Conservation (phyloP, 1,139 yeast species). For the Candida smagusa region DNA sequence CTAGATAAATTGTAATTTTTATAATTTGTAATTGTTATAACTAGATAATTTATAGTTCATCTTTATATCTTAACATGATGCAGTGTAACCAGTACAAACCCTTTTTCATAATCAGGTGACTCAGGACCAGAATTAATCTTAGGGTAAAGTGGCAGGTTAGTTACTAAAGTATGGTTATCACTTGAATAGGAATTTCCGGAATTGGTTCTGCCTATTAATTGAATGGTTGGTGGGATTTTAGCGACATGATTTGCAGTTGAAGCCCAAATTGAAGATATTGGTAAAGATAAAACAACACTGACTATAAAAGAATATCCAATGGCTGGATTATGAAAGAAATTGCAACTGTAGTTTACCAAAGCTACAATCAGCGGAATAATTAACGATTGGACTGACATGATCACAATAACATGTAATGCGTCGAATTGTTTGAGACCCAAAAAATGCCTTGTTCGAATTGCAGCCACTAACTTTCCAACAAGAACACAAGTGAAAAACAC, state of each 20-base stretch:
- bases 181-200: conserved; percentile 3
- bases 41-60: too few relatives aligned
- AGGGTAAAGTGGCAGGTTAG: not conserved
- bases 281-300: conserved; percentile 60
- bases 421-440: conserved; percentile 82
- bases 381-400: conserved; percentile 82
- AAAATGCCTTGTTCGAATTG: conserved; percentile 67
- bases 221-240: conserved; percentile 20
- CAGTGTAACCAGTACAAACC: conserved; percentile 3
- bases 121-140: not conserved
- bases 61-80: not conserved
- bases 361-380: conserved; percentile 69
- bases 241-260: conserved; percentile 49
- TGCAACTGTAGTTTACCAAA: conserved; percentile 44
- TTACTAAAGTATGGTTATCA: not conserved
- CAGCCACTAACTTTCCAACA: conserved; percentile 57
- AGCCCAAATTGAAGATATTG: conserved; percentile 89
- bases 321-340: conserved; percentile 11
- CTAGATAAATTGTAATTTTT: too few relatives aligned
- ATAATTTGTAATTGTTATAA: too few relatives aligned
- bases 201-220: conserved; percentile 15
- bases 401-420: conserved; percentile 71
- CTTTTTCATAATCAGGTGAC: conserved; percentile 1
- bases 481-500: conserved; percentile 59
- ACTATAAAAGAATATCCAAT: conserved; percentile 24